A percentile compares a stretch with the other conserved stretches of the same genome.
These are phyloP conservation scores for Heliocybe sulcata DNA, from an alignment of 1,284 basidiomycete species.

Conservation along the genomic window DNA sequence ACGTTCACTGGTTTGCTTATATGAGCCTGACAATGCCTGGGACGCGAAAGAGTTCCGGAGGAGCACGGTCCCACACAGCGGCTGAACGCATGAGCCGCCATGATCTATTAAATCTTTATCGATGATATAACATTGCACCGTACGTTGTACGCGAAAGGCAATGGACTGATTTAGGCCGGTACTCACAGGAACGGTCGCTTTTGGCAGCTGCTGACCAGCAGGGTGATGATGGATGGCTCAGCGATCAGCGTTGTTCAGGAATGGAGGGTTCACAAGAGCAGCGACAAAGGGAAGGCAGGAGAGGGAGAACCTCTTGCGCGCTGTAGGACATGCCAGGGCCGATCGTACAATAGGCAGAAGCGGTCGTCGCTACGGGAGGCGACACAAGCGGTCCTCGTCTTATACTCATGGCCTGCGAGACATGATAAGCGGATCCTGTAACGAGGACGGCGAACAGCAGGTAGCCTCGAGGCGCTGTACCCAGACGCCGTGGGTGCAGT, in stretches of 20 bases:
- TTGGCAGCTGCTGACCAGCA: background rate
- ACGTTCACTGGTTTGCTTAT: background rate
- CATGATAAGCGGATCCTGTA: background rate
- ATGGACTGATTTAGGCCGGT: background rate
- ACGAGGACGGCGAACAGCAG: background rate
- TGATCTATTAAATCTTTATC: conserved; percentile 1
- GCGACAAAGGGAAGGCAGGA: background rate
- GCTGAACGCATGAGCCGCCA: background rate
- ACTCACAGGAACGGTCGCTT: background rate
- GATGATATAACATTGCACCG: background rate
- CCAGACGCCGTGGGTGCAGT: background rate
- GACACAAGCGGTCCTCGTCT: background rate
- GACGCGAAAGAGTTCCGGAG: background rate
- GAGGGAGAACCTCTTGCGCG: background rate
- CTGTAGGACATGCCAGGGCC: background rate
- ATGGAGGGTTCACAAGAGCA: background rate
- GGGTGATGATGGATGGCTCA: background rate
- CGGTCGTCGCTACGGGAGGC: background rate
- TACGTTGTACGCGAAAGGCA: background rate
- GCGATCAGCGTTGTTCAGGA: background rate
- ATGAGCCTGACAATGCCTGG: background rate
- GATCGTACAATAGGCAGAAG: background rate
- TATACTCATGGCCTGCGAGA: background rate
- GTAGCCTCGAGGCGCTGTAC: background rate
- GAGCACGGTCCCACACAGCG: background rate